Conservation (phyloP, 2,329 filamentous ascomycete genomes). For the Penicillium sp. region DNA sequence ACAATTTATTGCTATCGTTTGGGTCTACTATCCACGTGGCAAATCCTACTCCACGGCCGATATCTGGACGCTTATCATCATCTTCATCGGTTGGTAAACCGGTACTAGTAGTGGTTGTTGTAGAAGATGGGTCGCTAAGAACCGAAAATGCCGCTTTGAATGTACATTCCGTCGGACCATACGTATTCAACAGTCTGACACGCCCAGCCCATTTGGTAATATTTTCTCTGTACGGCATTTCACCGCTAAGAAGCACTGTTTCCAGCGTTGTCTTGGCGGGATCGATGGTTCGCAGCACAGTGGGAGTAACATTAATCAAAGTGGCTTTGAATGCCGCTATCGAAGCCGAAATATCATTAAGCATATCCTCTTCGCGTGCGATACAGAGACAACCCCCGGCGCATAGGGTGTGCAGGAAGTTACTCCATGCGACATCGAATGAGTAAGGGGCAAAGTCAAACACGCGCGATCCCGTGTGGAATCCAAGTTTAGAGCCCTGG, state of each 20-base stretch:
- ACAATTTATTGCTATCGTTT: constrained; percentile 40
- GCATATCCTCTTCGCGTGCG: constrained; percentile 6
- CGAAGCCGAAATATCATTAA: neutral
- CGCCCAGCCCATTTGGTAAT: neutral
- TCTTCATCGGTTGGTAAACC: neutral
- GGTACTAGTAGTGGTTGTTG: neutral
- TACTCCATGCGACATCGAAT: constrained; percentile 10
- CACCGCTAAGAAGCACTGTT: constrained; percentile 4
- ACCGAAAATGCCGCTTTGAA: constrained; percentile 5
- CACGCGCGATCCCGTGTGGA: neutral
- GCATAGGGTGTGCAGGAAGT: constrained; percentile 5
- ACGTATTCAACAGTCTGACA: constrained; percentile 2
- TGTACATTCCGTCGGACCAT: constrained; percentile 3
- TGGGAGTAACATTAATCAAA: constrained; percentile 6
- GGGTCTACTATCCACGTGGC: constrained; percentile 4
- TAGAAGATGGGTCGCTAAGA: neutral
- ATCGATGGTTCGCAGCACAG: neutral
- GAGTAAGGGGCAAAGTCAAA: constrained; percentile 11
- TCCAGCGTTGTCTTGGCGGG: neutral
- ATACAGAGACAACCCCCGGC: constrained; percentile 5
- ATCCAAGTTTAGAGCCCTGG: constrained; percentile 3
- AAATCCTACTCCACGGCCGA: constrained; percentile 4
- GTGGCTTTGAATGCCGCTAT: neutral
- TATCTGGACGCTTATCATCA: neutral
- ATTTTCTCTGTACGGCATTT: constrained; percentile 7